Conservation (phyloP, 148 eudicot genomes). For the Vaccinium macrocarpon region DNA sequence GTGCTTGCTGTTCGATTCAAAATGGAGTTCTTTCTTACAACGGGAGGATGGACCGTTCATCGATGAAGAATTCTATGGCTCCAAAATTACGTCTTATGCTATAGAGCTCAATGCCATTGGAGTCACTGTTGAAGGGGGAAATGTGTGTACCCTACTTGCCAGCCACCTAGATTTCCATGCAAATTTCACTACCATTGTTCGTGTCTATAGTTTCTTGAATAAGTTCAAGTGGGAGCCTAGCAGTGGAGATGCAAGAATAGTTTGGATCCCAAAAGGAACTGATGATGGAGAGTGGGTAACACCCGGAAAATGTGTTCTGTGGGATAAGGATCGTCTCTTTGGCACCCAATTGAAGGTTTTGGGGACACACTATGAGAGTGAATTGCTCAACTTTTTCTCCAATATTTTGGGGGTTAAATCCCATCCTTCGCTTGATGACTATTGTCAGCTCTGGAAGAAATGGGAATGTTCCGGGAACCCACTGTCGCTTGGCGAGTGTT, state of each 20-base stretch:
- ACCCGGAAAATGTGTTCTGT: conserved; percentile 49
- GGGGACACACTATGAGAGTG: conserved; percentile 35
- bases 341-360: conserved; percentile 35
- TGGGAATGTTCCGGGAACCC: conserved; percentile 46
- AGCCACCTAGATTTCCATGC: conserved; percentile 34
- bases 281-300: conserved; percentile 48
- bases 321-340: conserved; percentile 43
- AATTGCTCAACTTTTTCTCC: conserved; percentile 40
- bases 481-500: conserved; percentile 38
- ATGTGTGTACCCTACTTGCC: conserved; percentile 36
- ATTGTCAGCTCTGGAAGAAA: conserved; percentile 53
- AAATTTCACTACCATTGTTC: conserved; percentile 30
- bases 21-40: conserved; percentile 24
- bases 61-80: conserved; percentile 55
- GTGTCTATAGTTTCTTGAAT: conserved; percentile 37
- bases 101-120: conserved; percentile 49
- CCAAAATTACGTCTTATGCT: conserved; percentile 27
- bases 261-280: conserved; percentile 51
- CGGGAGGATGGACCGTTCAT: conserved; percentile 58
- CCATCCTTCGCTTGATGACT: conserved; percentile 47
- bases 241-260: conserved; percentile 10
- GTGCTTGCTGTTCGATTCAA: conserved; percentile 35
- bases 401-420: conserved; percentile 36
- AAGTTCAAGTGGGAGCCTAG: conserved; percentile 37
- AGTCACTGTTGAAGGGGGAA: conserved; percentile 28